Base-by-base conservation (phyloP, 139 green algal species). In the Trebouxia sp. region DNA sequence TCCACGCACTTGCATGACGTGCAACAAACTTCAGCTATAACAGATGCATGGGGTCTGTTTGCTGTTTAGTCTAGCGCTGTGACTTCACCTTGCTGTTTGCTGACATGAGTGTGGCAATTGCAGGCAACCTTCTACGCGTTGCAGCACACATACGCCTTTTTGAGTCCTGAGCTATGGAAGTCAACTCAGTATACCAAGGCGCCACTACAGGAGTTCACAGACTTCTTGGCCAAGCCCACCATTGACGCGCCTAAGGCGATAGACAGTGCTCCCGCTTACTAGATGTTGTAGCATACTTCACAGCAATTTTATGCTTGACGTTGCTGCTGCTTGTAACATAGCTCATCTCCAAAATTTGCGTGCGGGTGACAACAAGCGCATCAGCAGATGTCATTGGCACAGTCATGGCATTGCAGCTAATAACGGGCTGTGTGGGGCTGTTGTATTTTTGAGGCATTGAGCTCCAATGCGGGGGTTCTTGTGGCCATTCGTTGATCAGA, bases 111-210 rank as follows among this genome's bases (percentile, higher is more conserved):
- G n/a, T n/a, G n/a, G n/a, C n/a, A n/a, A 37, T 9, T 82, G 58
- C 83, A 89, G 85, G 87, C 87, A n/a, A 91, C 87, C 35, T 91
- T 91, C 81, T 88, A 82, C 12, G 87, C 87, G 20, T 72, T 91
- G 67, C 80, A 83, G 41, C 84, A 90, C 78, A 98, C 96, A 24
- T 99, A 99, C 79, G 93, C 89, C 74, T 99, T 98, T 94, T 88
- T 99, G 70, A 95, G 96, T 12, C 97, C 97, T 42, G 97, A 99
- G 66, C 86, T 99, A 79, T 99, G 97, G 97, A 87, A 87, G 62
- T 93, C 98, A 89, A 99, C 93, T 69, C 90, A 91, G 82, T 99
- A 97, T 88, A 90, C 83, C 78, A 97, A 97, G 89, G 83, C 89
- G 7, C 97, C 97, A 10, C 89, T 96, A 84, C 96, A 99, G 94